A percentile compares a stretch with the other conserved stretches of the same genome.
phyloP scores from a whole-genome alignment of 352 stramenopile species.

The Peronosclerospora sorghi region DNA sequence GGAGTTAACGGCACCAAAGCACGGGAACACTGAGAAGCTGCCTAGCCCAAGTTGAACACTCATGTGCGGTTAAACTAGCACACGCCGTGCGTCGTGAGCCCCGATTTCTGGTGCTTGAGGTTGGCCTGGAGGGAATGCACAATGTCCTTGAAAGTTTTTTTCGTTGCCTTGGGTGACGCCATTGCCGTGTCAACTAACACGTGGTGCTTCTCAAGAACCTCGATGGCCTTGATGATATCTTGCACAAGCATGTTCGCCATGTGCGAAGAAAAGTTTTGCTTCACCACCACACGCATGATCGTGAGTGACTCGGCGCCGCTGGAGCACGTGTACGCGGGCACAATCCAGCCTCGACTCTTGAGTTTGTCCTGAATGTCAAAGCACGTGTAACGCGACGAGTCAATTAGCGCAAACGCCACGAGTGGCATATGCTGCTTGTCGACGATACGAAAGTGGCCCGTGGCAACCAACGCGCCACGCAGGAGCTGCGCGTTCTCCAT shows the following conservation, averaged over 20 bases:
- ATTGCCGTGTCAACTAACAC: constrained; percentile 62
- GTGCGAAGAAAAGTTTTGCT: constrained; percentile 84
- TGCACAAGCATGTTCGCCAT: constrained; percentile 84
- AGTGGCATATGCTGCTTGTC: constrained; percentile 88
- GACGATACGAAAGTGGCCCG: constrained; percentile 80
- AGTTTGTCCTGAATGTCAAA: constrained; percentile 89
- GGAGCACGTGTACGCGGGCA: constrained; percentile 85
- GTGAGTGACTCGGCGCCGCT: constrained; percentile 66
- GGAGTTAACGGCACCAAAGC: constrained; percentile 9
- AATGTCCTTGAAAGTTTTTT: constrained; percentile 50
- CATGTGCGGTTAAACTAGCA: constrained; percentile 29
- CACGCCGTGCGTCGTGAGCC: constrained; percentile 68
- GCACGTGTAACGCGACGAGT: constrained; percentile 71
- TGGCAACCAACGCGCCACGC: constrained; percentile 56
- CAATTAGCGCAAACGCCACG: constrained; percentile 79
- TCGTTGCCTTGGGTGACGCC: constrained; percentile 69
- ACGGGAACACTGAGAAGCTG: neutral
- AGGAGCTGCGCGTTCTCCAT: constrained; percentile 82
- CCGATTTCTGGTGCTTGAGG: constrained; percentile 64
- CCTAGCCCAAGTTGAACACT: neutral
- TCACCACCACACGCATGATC: constrained; percentile 87
- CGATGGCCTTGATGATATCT: constrained; percentile 80
- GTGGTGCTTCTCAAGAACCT: constrained; percentile 70
- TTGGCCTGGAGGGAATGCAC: constrained; percentile 59
- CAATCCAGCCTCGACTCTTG: constrained; percentile 79